phyloP scores from a whole-genome alignment of 768 basidiomycete genomes.

The Trametes punicea region DNA sequence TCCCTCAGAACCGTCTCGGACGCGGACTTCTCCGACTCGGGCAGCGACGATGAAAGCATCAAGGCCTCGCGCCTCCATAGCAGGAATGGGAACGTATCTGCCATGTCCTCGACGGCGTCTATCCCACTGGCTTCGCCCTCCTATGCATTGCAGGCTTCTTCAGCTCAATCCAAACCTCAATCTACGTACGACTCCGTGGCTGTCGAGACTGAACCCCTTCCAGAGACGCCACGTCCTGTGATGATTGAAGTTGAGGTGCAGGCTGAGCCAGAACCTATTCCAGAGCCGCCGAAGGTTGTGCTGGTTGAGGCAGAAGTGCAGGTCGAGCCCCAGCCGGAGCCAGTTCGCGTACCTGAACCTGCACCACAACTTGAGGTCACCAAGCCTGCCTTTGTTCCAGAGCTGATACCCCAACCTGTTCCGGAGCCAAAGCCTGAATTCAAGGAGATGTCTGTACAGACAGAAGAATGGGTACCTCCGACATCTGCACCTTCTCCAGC shows the following conservation, averaged over 20 bases:
- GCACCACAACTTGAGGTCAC: slow-evolving; percentile 16
- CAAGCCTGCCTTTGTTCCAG: slow-evolving; percentile 28
- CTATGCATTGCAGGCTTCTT: slow-evolving; percentile 1
- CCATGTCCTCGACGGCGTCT: slow-evolving; percentile 28
- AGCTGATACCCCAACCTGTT: slow-evolving; percentile 25
- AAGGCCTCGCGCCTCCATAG: slow-evolving; percentile 52
- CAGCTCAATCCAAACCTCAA: slow-evolving; percentile 21
- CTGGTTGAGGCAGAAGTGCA: slow-evolving; percentile 5
- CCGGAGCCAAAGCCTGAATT: slow-evolving; percentile 55
- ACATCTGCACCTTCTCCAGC: slow-evolving; percentile 33
- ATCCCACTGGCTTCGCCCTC: slow-evolving; percentile 11
- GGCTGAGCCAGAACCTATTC: background rate
- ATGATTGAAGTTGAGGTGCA: slow-evolving; percentile 19
- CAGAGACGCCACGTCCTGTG: slow-evolving; percentile 9
- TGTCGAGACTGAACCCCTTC: slow-evolving; percentile 31
- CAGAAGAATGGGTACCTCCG: slow-evolving; percentile 62
- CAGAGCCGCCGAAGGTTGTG: background rate
- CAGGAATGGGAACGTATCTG: slow-evolving; percentile 25
- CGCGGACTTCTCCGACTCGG: slow-evolving; percentile 57
- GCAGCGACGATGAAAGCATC: slow-evolving; percentile 69
- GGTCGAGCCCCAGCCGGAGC: slow-evolving; percentile 11
- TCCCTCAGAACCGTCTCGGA: slow-evolving; percentile 70
- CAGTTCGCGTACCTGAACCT: slow-evolving; percentile 1
- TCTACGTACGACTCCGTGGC: slow-evolving; percentile 52
- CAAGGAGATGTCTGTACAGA: slow-evolving; percentile 77